These are phyloP conservation scores for Tricholoma flavovirens DNA, from an alignment of 768 basidiomycete genomes.

Conservation along the genomic window DNA sequence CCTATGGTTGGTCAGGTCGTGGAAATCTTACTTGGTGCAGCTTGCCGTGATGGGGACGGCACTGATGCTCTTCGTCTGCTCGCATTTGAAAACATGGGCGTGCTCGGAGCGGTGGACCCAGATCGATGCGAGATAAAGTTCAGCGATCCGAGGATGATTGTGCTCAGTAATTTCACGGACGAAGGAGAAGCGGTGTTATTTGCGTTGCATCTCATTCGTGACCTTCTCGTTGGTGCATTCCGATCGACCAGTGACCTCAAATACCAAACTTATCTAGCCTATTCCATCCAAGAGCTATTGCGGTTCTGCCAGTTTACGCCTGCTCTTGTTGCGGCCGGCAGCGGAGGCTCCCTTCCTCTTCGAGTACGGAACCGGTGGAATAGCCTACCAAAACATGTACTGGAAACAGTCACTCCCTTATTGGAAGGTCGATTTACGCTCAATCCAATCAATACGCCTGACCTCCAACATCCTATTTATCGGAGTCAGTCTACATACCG, in stretches of 20 bases:
- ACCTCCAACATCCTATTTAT: constrained; percentile 71
- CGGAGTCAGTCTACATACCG: constrained; percentile 73
- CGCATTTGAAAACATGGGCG: constrained; percentile 87
- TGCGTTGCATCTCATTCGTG: constrained; percentile 78
- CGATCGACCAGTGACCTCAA: constrained; percentile 91
- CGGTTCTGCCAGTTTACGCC: constrained; percentile 82
- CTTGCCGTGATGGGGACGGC: constrained; percentile 74
- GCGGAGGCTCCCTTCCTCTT: constrained; percentile 45
- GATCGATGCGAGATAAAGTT: constrained; percentile 75
- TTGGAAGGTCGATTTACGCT: constrained; percentile 64
- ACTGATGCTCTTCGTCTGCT: constrained; percentile 59
- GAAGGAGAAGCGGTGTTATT: constrained; percentile 72
- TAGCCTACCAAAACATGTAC: constrained; percentile 70
- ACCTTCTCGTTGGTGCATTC: constrained; percentile 85
- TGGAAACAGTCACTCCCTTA: constrained; percentile 82
- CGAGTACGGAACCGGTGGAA: constrained; percentile 78
- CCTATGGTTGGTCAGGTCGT: constrained; percentile 65
- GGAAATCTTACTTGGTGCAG: constrained; percentile 58
- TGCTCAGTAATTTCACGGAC: constrained; percentile 77
- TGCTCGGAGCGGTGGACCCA: constrained; percentile 91
- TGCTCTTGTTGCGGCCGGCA: constrained; percentile 56
- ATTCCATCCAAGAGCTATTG: constrained; percentile 86
- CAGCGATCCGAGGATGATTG: constrained; percentile 58
- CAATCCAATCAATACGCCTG: constrained; percentile 33
- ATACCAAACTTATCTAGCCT: constrained; percentile 86